A percentile compares a stretch with the other conserved stretches of the same genome.
phyloP scores from a whole-genome alignment of 257 asterid species.

The Jacaranda copaia region DNA sequence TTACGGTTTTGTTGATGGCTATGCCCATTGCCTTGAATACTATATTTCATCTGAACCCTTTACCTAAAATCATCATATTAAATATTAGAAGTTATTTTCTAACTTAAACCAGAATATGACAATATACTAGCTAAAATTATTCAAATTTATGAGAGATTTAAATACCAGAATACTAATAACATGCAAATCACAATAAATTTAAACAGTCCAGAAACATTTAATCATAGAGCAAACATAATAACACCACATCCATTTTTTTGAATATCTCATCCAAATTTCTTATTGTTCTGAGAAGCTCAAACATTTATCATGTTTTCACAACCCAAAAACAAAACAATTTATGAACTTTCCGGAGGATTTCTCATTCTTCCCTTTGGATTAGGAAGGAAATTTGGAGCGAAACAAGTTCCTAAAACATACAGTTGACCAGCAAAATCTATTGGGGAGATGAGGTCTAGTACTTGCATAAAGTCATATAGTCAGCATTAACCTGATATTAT shows the following conservation, averaged over 20 bases:
- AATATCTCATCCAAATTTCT: neutral
- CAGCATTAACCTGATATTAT: neutral
- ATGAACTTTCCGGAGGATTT: neutral
- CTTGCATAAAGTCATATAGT: neutral
- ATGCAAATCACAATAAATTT: neutral
- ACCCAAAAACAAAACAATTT: too few species aligned
- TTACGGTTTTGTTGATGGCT: conserved; percentile 76
- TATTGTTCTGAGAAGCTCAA: neutral
- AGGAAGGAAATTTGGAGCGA: neutral
- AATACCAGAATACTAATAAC: neutral
- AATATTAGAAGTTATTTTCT: neutral
- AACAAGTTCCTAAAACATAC: neutral
- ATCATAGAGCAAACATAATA: neutral
- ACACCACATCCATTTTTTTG: neutral
- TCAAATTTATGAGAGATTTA: neutral
- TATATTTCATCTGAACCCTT: conserved; percentile 65
- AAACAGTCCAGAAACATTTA: conserved; percentile 15
- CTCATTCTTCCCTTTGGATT: neutral
- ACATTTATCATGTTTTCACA: neutral
- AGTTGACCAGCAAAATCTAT: too few species aligned
- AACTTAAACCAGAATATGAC: neutral
- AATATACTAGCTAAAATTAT: neutral
- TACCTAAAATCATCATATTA: conserved; percentile 48
- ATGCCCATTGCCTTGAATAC: conserved; percentile 86
- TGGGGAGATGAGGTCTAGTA: neutral